phyloP scores from a whole-genome alignment of 2,329 filamentous ascomycete species.

The Claviceps paspali region DNA sequence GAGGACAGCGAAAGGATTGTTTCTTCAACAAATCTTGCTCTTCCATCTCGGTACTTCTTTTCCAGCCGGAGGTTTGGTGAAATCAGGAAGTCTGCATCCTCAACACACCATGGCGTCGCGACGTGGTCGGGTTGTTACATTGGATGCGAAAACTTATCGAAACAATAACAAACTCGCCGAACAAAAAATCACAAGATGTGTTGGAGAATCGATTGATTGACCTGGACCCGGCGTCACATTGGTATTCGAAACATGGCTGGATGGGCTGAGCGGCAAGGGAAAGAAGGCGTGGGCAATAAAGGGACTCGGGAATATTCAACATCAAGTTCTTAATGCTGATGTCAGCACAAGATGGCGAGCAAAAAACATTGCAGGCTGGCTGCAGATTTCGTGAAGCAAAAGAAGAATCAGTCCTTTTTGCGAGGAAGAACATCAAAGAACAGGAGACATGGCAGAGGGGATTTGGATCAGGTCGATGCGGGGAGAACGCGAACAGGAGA shows the following conservation, averaged over 20 bases:
- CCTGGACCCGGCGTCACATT: too few species aligned
- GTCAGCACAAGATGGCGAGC: background rate
- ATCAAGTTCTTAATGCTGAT: background rate
- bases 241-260: too few species aligned
- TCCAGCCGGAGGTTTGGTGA: background rate
- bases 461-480: too few species aligned
- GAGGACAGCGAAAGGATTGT: constrained; percentile 6
- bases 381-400: background rate
- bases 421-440: background rate
- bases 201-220: background rate
- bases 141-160: constrained; percentile 5
- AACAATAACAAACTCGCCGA: too few species aligned
- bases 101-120: constrained; percentile 8
- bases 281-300: too few species aligned
- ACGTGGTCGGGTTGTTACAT: constrained; percentile 6
- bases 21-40: constrained; percentile 6
- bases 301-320: background rate
- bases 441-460: too few species aligned
- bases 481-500: too few species aligned
- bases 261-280: too few species aligned
- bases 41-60: too few species aligned
- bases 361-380: background rate
- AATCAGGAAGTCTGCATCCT: constrained; percentile 6
- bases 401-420: background rate
- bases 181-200: background rate